Percentiles rank a stretch among this genome's conserved stretches.
phyloP scores from a whole-genome alignment of 345 rosid species.

The Linum tenue region DNA sequence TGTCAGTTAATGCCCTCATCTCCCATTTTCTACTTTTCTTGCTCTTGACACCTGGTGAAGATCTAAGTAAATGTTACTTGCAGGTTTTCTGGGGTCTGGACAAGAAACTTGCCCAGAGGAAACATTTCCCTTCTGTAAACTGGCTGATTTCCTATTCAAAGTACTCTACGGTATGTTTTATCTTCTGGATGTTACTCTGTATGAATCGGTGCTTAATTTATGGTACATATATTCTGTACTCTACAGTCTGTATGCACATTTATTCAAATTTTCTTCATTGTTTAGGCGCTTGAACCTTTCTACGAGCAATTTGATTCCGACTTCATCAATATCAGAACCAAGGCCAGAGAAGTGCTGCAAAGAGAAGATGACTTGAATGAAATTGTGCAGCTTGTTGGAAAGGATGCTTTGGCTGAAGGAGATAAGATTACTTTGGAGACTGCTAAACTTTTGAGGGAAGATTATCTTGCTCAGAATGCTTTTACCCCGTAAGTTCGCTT shows the following conservation, averaged over 20 bases:
- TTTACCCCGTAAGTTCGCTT: conserved; percentile 71
- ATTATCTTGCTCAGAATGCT: conserved; percentile 98
- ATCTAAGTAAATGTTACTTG: background rate
- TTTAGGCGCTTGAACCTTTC: conserved; percentile 89
- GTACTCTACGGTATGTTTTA: conserved; percentile 66
- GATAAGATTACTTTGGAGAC: conserved; percentile 96
- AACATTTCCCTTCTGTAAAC: conserved; percentile 98
- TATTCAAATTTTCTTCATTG: conserved; percentile 10
- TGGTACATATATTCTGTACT: background rate
- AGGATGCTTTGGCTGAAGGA: conserved; percentile 94
- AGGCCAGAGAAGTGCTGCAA: conserved; percentile 98
- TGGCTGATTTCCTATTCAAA: conserved; percentile 99
- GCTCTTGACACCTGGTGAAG: background rate
- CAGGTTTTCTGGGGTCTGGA: conserved; percentile 99
- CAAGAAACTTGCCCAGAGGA: conserved; percentile 99
- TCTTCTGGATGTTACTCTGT: background rate
- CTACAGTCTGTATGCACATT: background rate
- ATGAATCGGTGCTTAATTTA: background rate
- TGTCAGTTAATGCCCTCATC: background rate
- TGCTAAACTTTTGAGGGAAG: conserved; percentile 98
- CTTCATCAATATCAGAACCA: conserved; percentile 95
- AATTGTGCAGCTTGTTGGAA: conserved; percentile 99
- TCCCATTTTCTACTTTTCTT: background rate
- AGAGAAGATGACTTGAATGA: conserved; percentile 99
- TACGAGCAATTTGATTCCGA: conserved; percentile 96